Base-by-base conservation (phyloP, 2,329 filamentous ascomycete species). In the Ciborinia camelliae region DNA sequence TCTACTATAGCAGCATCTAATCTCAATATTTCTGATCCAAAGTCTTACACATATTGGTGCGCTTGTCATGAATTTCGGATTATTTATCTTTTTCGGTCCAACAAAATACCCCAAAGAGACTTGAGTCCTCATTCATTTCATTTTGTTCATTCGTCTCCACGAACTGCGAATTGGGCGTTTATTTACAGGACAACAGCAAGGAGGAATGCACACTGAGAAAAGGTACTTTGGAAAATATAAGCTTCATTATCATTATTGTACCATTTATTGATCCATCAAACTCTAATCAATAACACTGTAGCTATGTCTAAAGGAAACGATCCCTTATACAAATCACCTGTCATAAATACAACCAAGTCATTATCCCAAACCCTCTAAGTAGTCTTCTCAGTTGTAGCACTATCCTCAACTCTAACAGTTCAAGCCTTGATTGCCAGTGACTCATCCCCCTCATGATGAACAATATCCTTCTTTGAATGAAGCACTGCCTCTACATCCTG, bases 401-500 rank as follows among this genome's bases (percentile, higher is more conserved):
- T 48, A 37, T 58, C 32, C 18, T 63, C 61, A 18, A 57, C 43
- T 26, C 32, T 35, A 20, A 62, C 41, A 30, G 50, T 55, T 1
- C 30, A 28, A 45, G 60, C 50, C n/a, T 62, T 55, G 5, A 30
- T 55, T 58, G 18, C 41, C n/a, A 58, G 26, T 23, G 60, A 55
- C 18, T 59, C 53, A 18, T 18, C 48, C 23, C 52, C 48, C 30
- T 53, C 63, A 37, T 47, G 18, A 26, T 65, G 15, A n/a, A 64
- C 7, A 47, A 52, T n/a, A n/a, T 53, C 64, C 52, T 66, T 66
- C 54, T 58, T 58, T 23, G 54, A 45, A 28, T 63, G 66, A 10
- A 68, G 32, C 12, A 66, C 65, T 15, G 52, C 48, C 58, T 68
- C 66, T 18, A 68, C 58, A 57, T 68, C 66, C 10, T 54, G 58